phyloP scores from a whole-genome alignment of 352 stramenopile genomes.

The Detonula confervacea region DNA sequence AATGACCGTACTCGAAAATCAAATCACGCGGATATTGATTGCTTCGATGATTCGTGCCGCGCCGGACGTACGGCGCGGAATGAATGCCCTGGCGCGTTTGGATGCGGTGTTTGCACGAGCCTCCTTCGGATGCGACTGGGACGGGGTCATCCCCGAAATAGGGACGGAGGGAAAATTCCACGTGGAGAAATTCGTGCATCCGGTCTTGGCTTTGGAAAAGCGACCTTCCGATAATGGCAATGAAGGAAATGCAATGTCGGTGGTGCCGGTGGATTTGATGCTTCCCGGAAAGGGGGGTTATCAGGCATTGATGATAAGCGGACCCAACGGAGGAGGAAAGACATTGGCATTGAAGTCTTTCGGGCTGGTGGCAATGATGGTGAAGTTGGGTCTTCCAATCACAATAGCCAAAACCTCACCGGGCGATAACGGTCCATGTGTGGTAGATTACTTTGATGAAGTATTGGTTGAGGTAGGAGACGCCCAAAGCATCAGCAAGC shows the following conservation, averaged over 20 bases:
- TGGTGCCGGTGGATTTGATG: constrained; percentile 74
- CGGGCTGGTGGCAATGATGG: constrained; percentile 79
- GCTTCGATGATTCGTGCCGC: constrained; percentile 46
- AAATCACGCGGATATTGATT: constrained; percentile 57
- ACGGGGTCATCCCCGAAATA: constrained; percentile 75
- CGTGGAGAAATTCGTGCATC: constrained; percentile 82
- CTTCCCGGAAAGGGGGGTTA: constrained; percentile 49
- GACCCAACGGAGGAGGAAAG: constrained; percentile 71
- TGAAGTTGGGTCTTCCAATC: constrained; percentile 83
- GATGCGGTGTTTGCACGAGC: constrained; percentile 83
- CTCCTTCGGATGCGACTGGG: constrained; percentile 64
- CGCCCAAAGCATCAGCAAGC: constrained; percentile 83
- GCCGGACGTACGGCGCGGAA: constrained; percentile 47
- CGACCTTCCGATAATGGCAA: constrained; percentile 19
- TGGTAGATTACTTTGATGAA: constrained; percentile 85
- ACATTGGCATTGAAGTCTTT: constrained; percentile 88
- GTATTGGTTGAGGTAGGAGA: constrained; percentile 87
- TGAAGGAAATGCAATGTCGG: constrained; percentile 14
- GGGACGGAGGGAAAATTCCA: constrained; percentile 64
- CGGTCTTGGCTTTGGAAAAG: constrained; percentile 76
- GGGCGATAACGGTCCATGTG: neutral
- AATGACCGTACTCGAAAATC: constrained; percentile 52
- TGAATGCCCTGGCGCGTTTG: constrained; percentile 74
- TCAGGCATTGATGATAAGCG: constrained; percentile 80
- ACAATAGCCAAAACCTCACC: constrained; percentile 34